Evolutionary conservation across 2,329 filamentous ascomycete species (phyloP).

Genomic region (Berkeleyomyces rouxiae): DNA sequence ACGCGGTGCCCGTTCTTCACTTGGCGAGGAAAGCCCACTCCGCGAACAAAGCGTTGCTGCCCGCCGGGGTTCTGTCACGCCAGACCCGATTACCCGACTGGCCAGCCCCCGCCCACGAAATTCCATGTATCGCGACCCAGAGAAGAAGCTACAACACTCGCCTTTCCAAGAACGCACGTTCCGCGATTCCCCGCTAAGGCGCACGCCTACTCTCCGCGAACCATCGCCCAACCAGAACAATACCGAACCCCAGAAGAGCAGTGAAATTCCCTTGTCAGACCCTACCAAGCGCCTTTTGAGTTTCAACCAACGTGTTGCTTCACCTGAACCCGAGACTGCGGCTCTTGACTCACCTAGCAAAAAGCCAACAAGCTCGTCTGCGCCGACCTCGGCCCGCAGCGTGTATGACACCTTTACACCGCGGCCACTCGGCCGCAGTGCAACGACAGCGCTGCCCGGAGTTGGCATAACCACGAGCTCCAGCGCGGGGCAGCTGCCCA

Average conservation of each 20-base stretch:
- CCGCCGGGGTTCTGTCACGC: conserved; percentile 9
- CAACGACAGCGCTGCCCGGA: neutral
- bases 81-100: conserved; percentile 15
- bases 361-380: neutral
- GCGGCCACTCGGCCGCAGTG: neutral
- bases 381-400: conserved; percentile 19
- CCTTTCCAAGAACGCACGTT: conserved; percentile 16
- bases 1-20: conserved; percentile 20
- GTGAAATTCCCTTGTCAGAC: neutral
- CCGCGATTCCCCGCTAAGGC: conserved; percentile 20
- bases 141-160: conserved; percentile 17
- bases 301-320: conserved; percentile 1
- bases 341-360: neutral
- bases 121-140: conserved; percentile 13
- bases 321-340: neutral
- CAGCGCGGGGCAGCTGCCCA: conserved; percentile 17
- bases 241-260: conserved; percentile 30
- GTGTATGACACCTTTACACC: conserved; percentile 23
- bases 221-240: conserved; percentile 23
- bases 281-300: neutral
- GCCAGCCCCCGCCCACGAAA: conserved; percentile 6
- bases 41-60: conserved; percentile 34
- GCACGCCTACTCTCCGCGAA: conserved; percentile 26
- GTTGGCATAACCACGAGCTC: conserved; percentile 10
- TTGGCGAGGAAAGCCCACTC: conserved; percentile 21